These are phyloP conservation scores for Podaxis sp. DNA, from an alignment of 768 basidiomycete genomes.

Conservation along the genomic window DNA sequence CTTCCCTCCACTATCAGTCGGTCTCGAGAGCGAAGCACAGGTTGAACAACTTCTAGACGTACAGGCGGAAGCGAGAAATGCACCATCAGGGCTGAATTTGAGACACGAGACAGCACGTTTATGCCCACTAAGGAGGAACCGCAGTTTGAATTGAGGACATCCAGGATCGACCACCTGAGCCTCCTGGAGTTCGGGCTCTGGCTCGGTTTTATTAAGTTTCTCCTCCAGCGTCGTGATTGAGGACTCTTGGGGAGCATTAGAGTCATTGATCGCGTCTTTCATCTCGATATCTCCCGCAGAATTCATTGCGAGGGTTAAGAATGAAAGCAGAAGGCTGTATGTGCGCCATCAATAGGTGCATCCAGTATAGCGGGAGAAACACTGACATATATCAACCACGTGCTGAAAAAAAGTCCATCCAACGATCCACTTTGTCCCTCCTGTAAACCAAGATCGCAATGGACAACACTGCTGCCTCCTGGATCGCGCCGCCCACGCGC, in stretches of 20 bases:
- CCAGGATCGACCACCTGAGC: constrained; percentile 5
- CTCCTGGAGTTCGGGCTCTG: constrained; percentile 10
- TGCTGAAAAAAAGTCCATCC: constrained; percentile 30
- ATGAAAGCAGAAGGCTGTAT: not conserved
- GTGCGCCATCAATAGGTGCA: not conserved
- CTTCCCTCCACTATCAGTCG: constrained; percentile 49
- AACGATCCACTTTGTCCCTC: constrained; percentile 2
- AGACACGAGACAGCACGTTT: constrained; percentile 78
- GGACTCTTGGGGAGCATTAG: not conserved
- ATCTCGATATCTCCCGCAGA: constrained; percentile 14
- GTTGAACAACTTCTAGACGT: constrained; percentile 27
- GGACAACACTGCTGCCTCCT: constrained; percentile 44
- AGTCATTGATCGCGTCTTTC: constrained; percentile 9
- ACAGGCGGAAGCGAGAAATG: constrained; percentile 83
- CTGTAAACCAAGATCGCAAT: constrained; percentile 30
- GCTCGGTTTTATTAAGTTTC: not conserved
- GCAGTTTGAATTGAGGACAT: constrained; percentile 54
- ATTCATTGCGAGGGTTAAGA: constrained; percentile 2
- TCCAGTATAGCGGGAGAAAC: not conserved
- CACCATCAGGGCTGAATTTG: constrained; percentile 87
- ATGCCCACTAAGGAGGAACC: constrained; percentile 78
- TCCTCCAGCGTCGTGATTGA: too few relatives aligned
- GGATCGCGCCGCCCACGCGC: constrained; percentile 75
- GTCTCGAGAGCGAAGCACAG: constrained; percentile 15
- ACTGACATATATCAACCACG: constrained; percentile 20